phyloP scores from a whole-genome alignment of 23 red algal genomes.

The Gracilaria domingensis region DNA sequence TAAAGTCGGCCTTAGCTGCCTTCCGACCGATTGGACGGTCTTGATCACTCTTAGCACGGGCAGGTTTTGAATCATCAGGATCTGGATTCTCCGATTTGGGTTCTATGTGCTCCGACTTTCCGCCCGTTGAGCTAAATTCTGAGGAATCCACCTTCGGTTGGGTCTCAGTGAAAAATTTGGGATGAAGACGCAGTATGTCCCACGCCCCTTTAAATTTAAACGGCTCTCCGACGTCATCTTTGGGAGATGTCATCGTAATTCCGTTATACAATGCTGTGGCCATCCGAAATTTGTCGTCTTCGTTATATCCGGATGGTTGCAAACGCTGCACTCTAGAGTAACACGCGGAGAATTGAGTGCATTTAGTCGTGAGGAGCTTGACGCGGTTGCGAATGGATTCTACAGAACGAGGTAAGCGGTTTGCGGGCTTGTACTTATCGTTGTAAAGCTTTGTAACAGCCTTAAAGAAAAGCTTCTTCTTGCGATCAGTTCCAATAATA shows the following conservation, averaged over 20 bases:
- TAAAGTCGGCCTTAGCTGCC: background rate
- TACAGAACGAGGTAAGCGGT: background rate
- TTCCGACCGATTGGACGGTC: background rate
- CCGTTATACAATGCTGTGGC: conserved; percentile 31
- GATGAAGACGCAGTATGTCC: background rate
- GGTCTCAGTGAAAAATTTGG: too few relatives aligned
- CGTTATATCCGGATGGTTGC: background rate
- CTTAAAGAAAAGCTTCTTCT: conserved; percentile 19
- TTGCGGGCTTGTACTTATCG: background rate
- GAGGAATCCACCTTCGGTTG: too few relatives aligned
- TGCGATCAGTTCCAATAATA: conserved; percentile 39
- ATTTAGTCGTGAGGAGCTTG: background rate
- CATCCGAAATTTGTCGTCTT: background rate
- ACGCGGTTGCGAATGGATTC: conserved; percentile 21
- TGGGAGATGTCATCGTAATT: background rate
- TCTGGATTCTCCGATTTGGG: too few relatives aligned
- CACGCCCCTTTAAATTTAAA: conserved; percentile 31
- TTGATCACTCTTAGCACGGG: too few relatives aligned
- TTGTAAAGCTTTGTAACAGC: conserved; percentile 6
- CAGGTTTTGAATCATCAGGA: too few relatives aligned
- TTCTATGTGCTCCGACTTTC: background rate
- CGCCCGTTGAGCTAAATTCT: too few relatives aligned
- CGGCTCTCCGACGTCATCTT: conserved; percentile 1
- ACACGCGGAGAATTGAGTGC: conserved; percentile 1
- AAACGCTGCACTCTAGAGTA: background rate